Conservation (phyloP, 768 basidiomycete species). For the Serendipita vermifera region DNA sequence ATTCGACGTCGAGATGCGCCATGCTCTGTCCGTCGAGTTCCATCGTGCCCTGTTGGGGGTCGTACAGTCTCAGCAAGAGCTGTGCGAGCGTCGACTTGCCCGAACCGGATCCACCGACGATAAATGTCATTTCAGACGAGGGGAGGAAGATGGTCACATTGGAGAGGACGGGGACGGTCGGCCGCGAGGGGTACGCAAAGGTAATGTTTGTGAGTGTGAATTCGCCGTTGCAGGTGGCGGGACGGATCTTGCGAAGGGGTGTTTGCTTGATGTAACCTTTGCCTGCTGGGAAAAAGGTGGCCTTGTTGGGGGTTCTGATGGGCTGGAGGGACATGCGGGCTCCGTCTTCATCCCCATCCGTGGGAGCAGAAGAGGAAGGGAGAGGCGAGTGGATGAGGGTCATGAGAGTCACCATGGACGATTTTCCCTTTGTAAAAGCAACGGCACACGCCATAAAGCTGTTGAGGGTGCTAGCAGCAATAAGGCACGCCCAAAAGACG, state of each 20-base stretch:
- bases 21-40: slow-evolving; percentile 72
- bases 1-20: slow-evolving; percentile 56
- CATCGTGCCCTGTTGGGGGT: slow-evolving; percentile 48
- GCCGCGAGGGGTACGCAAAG: slow-evolving; percentile 64
- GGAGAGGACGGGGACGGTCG: slow-evolving; percentile 42
- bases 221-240: slow-evolving; percentile 54
- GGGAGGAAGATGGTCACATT: slow-evolving; percentile 57
- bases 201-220: slow-evolving; percentile 45
- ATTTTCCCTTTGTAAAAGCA: slow-evolving; percentile 67
- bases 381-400: slow-evolving; percentile 38
- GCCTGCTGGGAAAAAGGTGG: not conserved
- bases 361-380: slow-evolving; percentile 12
- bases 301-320: not conserved
- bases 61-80: slow-evolving; percentile 60
- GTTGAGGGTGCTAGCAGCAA: slow-evolving; percentile 79
- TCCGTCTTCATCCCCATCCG: slow-evolving; percentile 7
- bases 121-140: slow-evolving; percentile 59
- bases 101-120: slow-evolving; percentile 66
- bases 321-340: slow-evolving; percentile 1
- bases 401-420: slow-evolving; percentile 57
- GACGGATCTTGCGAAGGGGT: slow-evolving; percentile 50
- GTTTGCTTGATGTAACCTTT: not conserved
- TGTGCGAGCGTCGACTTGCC: slow-evolving; percentile 64
- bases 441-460: slow-evolving; percentile 76
- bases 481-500: slow-evolving; percentile 96